These are phyloP conservation scores for Globisporangium irregulare DNA, from an alignment of 352 stramenopile species.

Conservation along the genomic window DNA sequence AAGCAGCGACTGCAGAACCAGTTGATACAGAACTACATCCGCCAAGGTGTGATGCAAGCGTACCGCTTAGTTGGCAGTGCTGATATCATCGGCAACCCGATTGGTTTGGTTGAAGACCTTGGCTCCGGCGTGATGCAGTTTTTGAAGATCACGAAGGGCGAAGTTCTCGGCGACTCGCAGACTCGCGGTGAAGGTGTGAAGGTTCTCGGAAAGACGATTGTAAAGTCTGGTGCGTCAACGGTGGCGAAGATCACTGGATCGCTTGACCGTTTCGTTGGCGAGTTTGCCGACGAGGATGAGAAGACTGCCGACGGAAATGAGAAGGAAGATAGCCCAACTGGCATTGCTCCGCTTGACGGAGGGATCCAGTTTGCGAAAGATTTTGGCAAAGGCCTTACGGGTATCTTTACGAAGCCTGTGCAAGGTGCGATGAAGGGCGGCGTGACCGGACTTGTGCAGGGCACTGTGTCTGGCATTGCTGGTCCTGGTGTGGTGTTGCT, in stretches of 20 bases:
- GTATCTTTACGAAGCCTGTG: slow-evolving; percentile 86
- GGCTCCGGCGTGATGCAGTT: slow-evolving; percentile 86
- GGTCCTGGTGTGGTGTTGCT: slow-evolving; percentile 80
- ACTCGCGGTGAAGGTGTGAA: slow-evolving; percentile 85
- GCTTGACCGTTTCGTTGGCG: slow-evolving; percentile 82
- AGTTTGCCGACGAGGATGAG: slow-evolving; percentile 65
- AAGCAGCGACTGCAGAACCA: slow-evolving; percentile 77
- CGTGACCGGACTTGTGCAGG: slow-evolving; percentile 72
- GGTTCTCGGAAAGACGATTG: slow-evolving; percentile 82
- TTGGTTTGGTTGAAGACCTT: slow-evolving; percentile 84
- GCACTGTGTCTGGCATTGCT: slow-evolving; percentile 74
- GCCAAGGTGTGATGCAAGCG: slow-evolving; percentile 78
- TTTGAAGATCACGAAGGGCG: slow-evolving; percentile 87
- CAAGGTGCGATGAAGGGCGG: slow-evolving; percentile 78
- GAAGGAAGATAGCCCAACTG: slow-evolving; percentile 24
- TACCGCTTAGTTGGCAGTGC: slow-evolving; percentile 82
- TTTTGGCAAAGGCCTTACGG: slow-evolving; percentile 77
- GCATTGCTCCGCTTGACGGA: slow-evolving; percentile 33
- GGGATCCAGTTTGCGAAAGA: slow-evolving; percentile 86
- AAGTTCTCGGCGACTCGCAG: slow-evolving; percentile 75
- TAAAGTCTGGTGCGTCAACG: slow-evolving; percentile 69
- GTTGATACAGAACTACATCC: slow-evolving; percentile 79
- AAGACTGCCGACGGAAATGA: slow-evolving; percentile 20
- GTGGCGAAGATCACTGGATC: slow-evolving; percentile 83
- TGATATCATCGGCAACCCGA: slow-evolving; percentile 86